Evolutionary conservation across 164 flowering plant species (phyloP), one percentile per base, ranked within the genome.

Genomic region (Vitis riparia): DNA sequence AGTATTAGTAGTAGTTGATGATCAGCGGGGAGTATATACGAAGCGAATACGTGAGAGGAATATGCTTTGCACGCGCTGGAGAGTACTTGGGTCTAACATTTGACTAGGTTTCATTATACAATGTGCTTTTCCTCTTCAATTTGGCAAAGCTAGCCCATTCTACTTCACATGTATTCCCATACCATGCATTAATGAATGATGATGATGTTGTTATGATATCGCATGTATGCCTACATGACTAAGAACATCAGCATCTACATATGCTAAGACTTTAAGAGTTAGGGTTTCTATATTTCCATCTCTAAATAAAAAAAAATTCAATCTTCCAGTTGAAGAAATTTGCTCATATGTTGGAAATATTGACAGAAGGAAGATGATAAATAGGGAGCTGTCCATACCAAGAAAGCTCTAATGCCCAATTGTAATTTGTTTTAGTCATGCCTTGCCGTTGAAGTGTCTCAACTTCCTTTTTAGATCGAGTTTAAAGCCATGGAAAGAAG

Each of bases 281-380:
- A 53, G 56, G 56, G 56, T 53, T 53, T 53, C n/a, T 53, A 37
- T n/a, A 53, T 53, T 53, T 11, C n/a, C 56, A 53, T 53, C 56
- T 53, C 56, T 14, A 11, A 13, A 11, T 53, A 2, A 53, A 53
- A 53, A 14, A 13, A 13, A 11, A 5, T 2, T 53, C 56, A 1
- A 5, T 13, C 1, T 53, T 13, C 5, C n/a, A 11, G n/a, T 2
- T 13, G 56, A 53, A 53, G 16, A 53, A 13, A 53, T 53, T 53
- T 11, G 56, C 15, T 13, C 3, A 8, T 13, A 0, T 51, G 53
- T 51, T 3, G 11, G 56, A 12, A 14, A 11, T 51, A 51, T 15
- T 11, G 14, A 15, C 11, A 51, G 55, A 51, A 12, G 55, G 13
- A 51, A 53, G 56, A 53, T 13, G 56, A 53, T 11, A n/a, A 53